Percentiles rank a stretch among this genome's conserved stretches.
phyloP scores from a whole-genome alignment of 176 grass and related monocot species.

The Panicum miliaceum region DNA sequence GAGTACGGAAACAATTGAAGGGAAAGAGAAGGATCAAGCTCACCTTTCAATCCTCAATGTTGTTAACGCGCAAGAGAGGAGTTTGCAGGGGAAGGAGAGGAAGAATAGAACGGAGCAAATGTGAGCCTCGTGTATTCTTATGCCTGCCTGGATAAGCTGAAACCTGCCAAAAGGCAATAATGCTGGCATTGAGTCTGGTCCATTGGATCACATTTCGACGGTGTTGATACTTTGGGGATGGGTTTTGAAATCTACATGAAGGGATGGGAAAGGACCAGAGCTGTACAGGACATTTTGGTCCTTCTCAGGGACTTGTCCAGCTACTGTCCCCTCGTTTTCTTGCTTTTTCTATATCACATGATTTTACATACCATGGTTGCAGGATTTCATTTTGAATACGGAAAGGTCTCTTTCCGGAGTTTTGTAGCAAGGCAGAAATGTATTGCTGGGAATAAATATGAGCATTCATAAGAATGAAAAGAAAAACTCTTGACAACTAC shows the following conservation, averaged over 20 bases:
- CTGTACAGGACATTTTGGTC: constrained; percentile 13
- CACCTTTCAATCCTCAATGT: constrained; percentile 25
- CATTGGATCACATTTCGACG: not conserved
- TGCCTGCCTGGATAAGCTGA: not conserved
- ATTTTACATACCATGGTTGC: not conserved
- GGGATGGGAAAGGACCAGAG: not conserved
- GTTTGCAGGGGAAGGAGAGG: not conserved
- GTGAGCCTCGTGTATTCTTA: not conserved
- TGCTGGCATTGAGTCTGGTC: not conserved
- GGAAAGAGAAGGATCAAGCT: not conserved
- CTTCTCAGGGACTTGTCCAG: constrained; percentile 22
- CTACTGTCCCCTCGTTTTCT: constrained; percentile 2
- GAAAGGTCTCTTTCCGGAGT: not conserved
- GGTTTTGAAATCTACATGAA: constrained; percentile 9
- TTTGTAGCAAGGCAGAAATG: not conserved
- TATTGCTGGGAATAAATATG: not conserved
- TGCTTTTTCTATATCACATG: not conserved
- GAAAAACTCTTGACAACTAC: not conserved
- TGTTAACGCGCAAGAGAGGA: not conserved
- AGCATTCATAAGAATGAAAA: not conserved
- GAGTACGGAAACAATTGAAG: not conserved
- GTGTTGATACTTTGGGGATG: not conserved
- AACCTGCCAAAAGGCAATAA: not conserved
- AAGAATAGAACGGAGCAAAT: not conserved
- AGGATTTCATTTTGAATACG: not conserved